Evolutionary conservation across 169 alveolate genomes (phyloP).

Genomic region (Plasmodium yoelii): DNA sequence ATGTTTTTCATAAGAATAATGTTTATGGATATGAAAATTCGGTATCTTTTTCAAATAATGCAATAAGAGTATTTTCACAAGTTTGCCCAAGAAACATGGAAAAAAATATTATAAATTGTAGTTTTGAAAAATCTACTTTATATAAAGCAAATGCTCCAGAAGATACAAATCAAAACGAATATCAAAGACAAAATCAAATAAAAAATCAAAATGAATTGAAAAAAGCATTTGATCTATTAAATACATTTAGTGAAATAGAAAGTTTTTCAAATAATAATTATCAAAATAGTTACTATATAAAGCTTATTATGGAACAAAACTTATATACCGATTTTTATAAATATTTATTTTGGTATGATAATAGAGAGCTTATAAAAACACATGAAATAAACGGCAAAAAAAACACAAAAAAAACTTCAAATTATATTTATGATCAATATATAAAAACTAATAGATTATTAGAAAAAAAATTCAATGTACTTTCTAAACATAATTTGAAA

Average conservation of each 20-base stretch:
- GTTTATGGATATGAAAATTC: constrained; percentile 60
- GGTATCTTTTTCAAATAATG: constrained; percentile 59
- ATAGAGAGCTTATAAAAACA: constrained; percentile 25
- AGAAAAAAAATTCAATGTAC: constrained; percentile 29
- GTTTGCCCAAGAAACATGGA: constrained; percentile 53
- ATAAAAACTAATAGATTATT: constrained; percentile 8
- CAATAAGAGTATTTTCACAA: constrained; percentile 61
- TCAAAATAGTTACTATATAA: constrained; percentile 32
- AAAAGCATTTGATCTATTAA: constrained; percentile 66
- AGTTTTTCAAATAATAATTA: background rate
- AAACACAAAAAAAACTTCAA: background rate
- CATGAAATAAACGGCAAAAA: background rate
- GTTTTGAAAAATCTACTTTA: constrained; percentile 53
- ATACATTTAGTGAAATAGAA: constrained; percentile 60
- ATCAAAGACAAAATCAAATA: no score
- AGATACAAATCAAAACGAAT: constrained; percentile 31
- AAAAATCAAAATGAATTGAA: constrained; percentile 51
- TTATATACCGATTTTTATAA: constrained; percentile 42
- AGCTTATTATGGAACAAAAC: constrained; percentile 46
- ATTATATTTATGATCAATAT: constrained; percentile 40
- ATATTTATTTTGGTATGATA: constrained; percentile 56
- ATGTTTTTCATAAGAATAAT: constrained; percentile 26
- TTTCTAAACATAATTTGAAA: constrained; percentile 23
- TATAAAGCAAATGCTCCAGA: constrained; percentile 14
- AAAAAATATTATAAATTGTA: constrained; percentile 14